phyloP scores from a whole-genome alignment of 352 stramenopile genomes.

The Peronospora belbahrii region DNA sequence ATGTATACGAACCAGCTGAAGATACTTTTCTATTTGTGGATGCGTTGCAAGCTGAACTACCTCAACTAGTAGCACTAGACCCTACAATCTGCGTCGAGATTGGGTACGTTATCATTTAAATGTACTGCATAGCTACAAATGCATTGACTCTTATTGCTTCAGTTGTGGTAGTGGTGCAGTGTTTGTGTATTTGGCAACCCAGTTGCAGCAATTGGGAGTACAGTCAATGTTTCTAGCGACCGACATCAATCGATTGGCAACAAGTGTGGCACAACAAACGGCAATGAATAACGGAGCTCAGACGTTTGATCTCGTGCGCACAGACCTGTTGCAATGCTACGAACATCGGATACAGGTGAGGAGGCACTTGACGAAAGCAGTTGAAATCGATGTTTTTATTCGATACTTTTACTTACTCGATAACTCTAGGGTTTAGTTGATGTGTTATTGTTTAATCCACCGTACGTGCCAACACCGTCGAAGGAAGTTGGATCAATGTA shows the following conservation, averaged over 20 bases:
- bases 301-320: conserved; percentile 72
- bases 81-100: conserved; percentile 86
- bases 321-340: conserved; percentile 73
- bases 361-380: too few relatives aligned
- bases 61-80: conserved; percentile 41
- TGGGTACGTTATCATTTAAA: conserved; percentile 44
- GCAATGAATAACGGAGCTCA: conserved; percentile 75
- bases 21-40: conserved; percentile 97
- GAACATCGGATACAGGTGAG: conserved; percentile 47
- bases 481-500: conserved; percentile 91
- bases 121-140: not conserved
- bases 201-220: conserved; percentile 53
- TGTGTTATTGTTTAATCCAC: conserved; percentile 97
- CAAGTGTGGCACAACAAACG: conserved; percentile 74
- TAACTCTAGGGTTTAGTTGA: conserved; percentile 84
- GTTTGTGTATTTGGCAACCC: conserved; percentile 72
- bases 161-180: conserved; percentile 60
- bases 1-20: conserved; percentile 96
- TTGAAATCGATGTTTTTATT: too few relatives aligned
- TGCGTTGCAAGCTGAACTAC: conserved; percentile 86
- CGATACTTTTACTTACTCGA: too few relatives aligned
- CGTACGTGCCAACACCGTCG: conserved; percentile 95
- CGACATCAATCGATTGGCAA: conserved; percentile 91
- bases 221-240: conserved; percentile 68
- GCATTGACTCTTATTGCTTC: not conserved